A percentile compares a stretch with the other conserved stretches of the same genome.
Conservation (phyloP, 2,329 filamentous ascomycete species). For the Colletotrichum costaricense region DNA sequence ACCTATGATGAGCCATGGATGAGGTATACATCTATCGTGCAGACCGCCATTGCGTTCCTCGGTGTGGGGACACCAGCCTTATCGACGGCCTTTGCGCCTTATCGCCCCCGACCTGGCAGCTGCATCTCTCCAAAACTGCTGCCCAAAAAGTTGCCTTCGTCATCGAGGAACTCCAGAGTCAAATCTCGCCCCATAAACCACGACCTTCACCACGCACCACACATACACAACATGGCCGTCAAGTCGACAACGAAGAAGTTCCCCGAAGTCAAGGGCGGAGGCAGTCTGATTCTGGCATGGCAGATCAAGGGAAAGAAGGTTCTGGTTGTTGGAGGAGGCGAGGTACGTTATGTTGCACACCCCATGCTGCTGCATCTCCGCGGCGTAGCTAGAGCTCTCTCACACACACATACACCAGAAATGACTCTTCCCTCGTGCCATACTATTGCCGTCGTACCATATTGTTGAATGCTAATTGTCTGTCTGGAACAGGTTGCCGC, state of each 20-base stretch:
- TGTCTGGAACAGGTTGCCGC: constrained; percentile 80
- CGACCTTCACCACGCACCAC: not conserved
- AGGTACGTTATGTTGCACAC: constrained; percentile 67
- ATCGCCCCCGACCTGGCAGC: constrained; percentile 5
- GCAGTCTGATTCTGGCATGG: constrained; percentile 95
- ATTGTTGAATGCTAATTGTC: not conserved
- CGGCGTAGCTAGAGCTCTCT: not conserved
- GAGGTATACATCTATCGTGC: constrained; percentile 7
- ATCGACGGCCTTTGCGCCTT: constrained; percentile 14
- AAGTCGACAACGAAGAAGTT: constrained; percentile 60
- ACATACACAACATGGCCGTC: constrained; percentile 23
- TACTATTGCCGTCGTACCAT: not conserved
- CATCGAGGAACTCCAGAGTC: not conserved
- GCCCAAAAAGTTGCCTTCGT: constrained; percentile 10
- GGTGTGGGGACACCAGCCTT: constrained; percentile 8
- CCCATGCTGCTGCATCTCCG: not conserved
- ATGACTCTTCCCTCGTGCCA: not conserved
- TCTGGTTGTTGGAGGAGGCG: constrained; percentile 93
- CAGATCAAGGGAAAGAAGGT: constrained; percentile 90
- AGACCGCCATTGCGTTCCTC: constrained; percentile 11
- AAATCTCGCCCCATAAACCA: not conserved
- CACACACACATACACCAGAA: not conserved
- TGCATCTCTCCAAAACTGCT: constrained; percentile 18
- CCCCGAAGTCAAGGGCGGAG: constrained; percentile 87
- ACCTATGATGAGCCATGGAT: not conserved